Base-by-base conservation (phyloP, 169 alveolate species). In the Eimeria tenella region DNA sequence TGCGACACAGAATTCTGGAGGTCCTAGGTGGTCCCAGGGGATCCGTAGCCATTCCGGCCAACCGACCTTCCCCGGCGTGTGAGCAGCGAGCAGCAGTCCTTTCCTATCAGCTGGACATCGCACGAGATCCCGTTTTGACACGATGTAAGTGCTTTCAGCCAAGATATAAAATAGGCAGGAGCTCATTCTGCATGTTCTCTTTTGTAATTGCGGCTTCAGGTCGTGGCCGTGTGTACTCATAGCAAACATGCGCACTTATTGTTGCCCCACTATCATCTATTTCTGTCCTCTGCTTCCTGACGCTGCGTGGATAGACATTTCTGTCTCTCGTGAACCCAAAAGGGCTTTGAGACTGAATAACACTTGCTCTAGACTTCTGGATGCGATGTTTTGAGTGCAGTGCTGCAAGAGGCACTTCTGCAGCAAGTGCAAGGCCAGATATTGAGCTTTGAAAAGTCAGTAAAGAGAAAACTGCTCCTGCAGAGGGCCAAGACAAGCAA, bases 51-150 rank as follows among this genome's bases (percentile, higher is more conserved):
- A 17, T 17, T 11, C 11, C 68, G 68, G 21, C 68, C 21, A 10
- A 11, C 21, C 11, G 68, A 10, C 68, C 68, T 10, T 68, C 49
- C n/a, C 42, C 77, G 11, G 77, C 77, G 49, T 68, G 50, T 13
- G 77, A 68, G 77, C 77, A 68, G n/a, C n/a, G 77, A n/a, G 31
- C 49, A 15, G 77, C 77, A 8, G 49, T 68, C 42, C 77, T 23
- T 0, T 23, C 77, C 13, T 23, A 68, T n/a, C 31, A 68, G n/a
- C 77, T 68, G 77, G 77, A 68, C 77, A 23, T 68, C 31, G 77
- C 77, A 68, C n/a, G 77, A 13, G 77, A 68, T 3, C n/a, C 49
- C 31, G 77, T 68, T 10, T n/a, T 68, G 13, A n/a, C n/a, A 0
- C 77, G 77, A 3, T n/a, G 77, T 68, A n/a, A 68, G 77, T 68